Evolutionary conservation across 352 stramenopile genomes (phyloP), one percentile per base, ranked within the genome.

Genomic region (Phytophthora fragariae): DNA sequence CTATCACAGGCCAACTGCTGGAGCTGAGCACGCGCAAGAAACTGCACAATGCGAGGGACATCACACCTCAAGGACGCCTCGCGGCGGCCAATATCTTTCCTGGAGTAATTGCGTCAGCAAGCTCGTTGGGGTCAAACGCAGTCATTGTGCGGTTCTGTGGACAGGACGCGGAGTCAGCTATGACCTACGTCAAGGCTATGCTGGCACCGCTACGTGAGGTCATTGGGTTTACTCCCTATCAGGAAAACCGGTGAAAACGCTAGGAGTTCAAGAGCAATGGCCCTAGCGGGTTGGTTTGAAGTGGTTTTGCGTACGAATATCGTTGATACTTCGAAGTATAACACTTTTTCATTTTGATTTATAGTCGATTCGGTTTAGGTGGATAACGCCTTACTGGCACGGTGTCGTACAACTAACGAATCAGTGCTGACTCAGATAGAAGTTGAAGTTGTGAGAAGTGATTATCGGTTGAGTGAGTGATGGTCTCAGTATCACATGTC

Each of bases 121-220:
- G 90, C 68, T 84, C 88, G 2, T 68, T 96, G n/a, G 73, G 72
- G 5, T 27, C 49, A 6, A 81, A 86, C 47, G 85, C 87, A 27
- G 87, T 92, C 10, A 92, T 95, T 57, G 79, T 93, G 19, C 87
- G 90, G 31, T 91, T 96, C 44, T 90, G 80, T 62, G 83, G 80
- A 12, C 75, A 85, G 47, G 85, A 92, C 57, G 81, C 81, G 3
- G 90, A 96, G 65, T 79, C 65, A 39, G 79, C 81, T 7, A 85
- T 92, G 75, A 76, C 66, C 15, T 95, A 88, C 60, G 76, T 94
- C 33, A 84, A 83, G 60, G 75, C 73, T 12, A 82, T 93, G 68
- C 68, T 96, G 5, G 73, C 75, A 14, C 85, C 87, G 8, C 74
- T 96, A 9, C 70, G 79, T 19, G 70, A 85, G 24, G 59, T 85